A percentile compares a stretch with the other conserved stretches of the same genome.
These are phyloP conservation scores for Lentinula edodes DNA, from an alignment of 768 basidiomycete species.

Conservation along the genomic window DNA sequence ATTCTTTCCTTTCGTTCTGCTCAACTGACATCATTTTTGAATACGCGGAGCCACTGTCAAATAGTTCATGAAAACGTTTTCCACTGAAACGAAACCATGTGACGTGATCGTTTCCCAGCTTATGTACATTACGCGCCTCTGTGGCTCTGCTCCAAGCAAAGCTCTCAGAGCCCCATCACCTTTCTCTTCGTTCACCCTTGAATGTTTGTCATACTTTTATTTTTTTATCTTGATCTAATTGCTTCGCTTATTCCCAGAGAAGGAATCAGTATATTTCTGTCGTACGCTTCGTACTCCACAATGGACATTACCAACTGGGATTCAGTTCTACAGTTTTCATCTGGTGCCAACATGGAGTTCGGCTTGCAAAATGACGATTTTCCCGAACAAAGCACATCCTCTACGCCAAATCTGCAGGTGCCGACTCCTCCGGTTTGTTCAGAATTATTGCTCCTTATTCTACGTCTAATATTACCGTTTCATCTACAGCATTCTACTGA, in stretches of 20 bases:
- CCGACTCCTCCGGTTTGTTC: constrained; percentile 62
- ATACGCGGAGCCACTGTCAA: no score
- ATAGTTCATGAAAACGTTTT: no score
- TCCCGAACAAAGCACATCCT: background rate
- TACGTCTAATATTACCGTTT: background rate
- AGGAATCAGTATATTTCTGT: background rate
- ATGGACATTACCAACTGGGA: constrained; percentile 54
- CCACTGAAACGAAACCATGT: background rate
- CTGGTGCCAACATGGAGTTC: constrained; percentile 36
- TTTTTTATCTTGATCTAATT: background rate
- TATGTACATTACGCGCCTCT: background rate
- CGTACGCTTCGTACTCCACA: background rate
- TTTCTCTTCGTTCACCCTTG: constrained; percentile 7
- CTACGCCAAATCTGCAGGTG: constrained; percentile 29
- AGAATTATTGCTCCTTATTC: background rate
- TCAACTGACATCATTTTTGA: no score
- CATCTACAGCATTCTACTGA: constrained; percentile 33
- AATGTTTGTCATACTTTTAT: background rate
- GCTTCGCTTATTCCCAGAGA: background rate
- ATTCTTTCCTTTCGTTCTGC: no score
- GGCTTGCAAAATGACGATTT: constrained; percentile 12
- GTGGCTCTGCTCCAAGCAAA: background rate
- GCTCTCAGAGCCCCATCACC: constrained; percentile 3
- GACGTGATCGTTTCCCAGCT: background rate
- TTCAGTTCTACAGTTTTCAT: constrained; percentile 55